These are phyloP conservation scores for Nitzschia palea DNA, from an alignment of 108 stramenopile species.

Conservation along the genomic window DNA sequence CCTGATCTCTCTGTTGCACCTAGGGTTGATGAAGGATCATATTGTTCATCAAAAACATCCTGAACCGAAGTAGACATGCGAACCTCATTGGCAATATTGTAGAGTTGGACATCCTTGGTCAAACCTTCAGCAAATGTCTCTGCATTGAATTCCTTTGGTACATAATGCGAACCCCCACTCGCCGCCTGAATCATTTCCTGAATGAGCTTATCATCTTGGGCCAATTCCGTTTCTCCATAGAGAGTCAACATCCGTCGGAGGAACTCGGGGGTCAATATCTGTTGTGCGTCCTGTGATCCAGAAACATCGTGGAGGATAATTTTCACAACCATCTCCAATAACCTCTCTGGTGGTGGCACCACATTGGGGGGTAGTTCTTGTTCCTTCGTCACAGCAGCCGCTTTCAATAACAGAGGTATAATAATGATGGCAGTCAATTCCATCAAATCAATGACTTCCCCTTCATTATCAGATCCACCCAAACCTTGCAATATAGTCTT, in stretches of 20 bases:
- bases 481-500: conserved; percentile 41
- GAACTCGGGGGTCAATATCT: conserved; percentile 32
- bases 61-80: conserved; percentile 14
- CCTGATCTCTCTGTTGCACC: too few species aligned
- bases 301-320: conserved; percentile 59
- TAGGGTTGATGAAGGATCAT: not conserved
- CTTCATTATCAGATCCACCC: conserved; percentile 34
- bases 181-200: conserved; percentile 51
- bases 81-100: conserved; percentile 37
- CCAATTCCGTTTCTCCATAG: conserved; percentile 55
- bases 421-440: conserved; percentile 52
- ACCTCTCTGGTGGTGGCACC: conserved; percentile 26
- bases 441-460: conserved; percentile 45
- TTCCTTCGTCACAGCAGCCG: conserved; percentile 14
- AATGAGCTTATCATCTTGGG: conserved; percentile 38
- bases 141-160: not conserved
- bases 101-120: conserved; percentile 31
- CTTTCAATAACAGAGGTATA: conserved; percentile 54
- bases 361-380: not conserved
- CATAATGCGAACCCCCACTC: conserved; percentile 1
- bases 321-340: conserved; percentile 38
- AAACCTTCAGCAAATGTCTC: conserved; percentile 29
- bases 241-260: conserved; percentile 27
- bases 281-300: conserved; percentile 9
- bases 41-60: conserved; percentile 24